Base-by-base conservation (phyloP, 2,329 filamentous ascomycete species). In the Alternaria rosae region DNA sequence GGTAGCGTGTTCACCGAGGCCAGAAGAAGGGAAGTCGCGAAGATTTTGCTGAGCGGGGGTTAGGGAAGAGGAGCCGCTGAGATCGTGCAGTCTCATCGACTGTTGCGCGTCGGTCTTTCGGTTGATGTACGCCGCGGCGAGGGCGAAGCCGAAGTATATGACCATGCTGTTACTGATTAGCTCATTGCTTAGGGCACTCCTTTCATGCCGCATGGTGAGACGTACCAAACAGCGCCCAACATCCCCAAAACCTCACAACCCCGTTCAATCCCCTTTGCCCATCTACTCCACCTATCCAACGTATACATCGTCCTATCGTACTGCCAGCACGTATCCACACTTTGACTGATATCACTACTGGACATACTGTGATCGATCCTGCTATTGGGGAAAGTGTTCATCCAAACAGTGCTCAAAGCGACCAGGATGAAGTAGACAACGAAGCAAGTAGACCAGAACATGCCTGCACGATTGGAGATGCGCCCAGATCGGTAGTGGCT, bases 401-500 rank as follows among this genome's bases (percentile, higher is more conserved):
- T 30, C 47, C 47, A 51, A 51, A 51, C 20, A 25, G 30, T 32
- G 23, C 47, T 30, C 23, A 51, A 20, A 35, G 47, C 20, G 15
- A 51, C 30, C 13, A 51, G 5, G 13, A 26, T 5, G 15, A 52
- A 42, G 17, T 21, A 43, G 32, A 30, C 9, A 2, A 35, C 35
- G 26, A 57, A 17, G 9, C 28, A 38, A 5, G 30, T 17, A 2
- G 47, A 51, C 28, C 47, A 35, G 2, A 51, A 35, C 45, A 57
- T 51, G 55, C 45, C 55, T 6, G 25, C 23, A 1, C 55, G 55
- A 25, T 57, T 57, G 12, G 55, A 51, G 10, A 57, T 21, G n/a
- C 55, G 10, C 6, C 17, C 17, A 20, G 55, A 52, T 21, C 25
- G 32, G 41, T 20, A 30, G 55, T 41, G 21, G 45, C 42, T 15